phyloP scores from a whole-genome alignment of 1,284 basidiomycete species.

The Heterobasidion occidentale region DNA sequence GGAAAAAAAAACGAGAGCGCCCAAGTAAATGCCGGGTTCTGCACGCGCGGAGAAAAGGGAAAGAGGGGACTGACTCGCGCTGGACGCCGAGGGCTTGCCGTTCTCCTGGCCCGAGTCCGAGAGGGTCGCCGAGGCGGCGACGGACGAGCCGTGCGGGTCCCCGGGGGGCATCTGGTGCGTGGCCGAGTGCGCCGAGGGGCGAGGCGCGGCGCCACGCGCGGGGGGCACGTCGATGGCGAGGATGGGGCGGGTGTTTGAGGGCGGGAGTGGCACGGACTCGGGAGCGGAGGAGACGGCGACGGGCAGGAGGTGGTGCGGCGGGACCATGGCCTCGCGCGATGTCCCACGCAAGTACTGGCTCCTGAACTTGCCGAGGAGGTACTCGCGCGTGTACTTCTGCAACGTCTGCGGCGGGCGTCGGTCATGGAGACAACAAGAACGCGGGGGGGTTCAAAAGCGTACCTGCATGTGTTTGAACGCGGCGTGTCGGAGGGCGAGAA shows the following conservation, averaged over 20 bases:
- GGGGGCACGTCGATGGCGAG: constrained; percentile 59
- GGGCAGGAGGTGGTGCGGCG: constrained; percentile 21
- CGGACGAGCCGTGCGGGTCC: constrained; percentile 5
- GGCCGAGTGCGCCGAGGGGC: constrained; percentile 9
- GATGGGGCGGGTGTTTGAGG: constrained; percentile 45
- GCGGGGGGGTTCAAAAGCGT: constrained; percentile 21
- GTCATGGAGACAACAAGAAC: constrained; percentile 11
- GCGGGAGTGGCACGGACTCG: constrained; percentile 29
- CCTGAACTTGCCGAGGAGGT: constrained; percentile 73
- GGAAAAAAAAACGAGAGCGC: no score
- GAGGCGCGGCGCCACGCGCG: constrained; percentile 30
- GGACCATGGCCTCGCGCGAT: constrained; percentile 11
- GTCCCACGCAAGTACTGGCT: constrained; percentile 37
- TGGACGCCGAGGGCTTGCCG: constrained; percentile 15
- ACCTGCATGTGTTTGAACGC: constrained; percentile 82
- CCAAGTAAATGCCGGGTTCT: no score
- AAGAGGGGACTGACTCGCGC: constrained; percentile 18
- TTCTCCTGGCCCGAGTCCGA: constrained; percentile 24
- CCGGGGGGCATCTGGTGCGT: constrained; percentile 10
- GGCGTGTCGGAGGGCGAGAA: constrained; percentile 60
- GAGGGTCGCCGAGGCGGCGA: constrained; percentile 11
- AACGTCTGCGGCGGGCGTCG: constrained; percentile 42
- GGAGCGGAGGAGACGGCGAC: not conserved
- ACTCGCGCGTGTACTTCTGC: constrained; percentile 75
- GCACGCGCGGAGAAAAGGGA: not conserved